These are phyloP conservation scores for Hypoxylon sp. DNA, from an alignment of 2,329 filamentous ascomycete genomes.

Conservation along the genomic window DNA sequence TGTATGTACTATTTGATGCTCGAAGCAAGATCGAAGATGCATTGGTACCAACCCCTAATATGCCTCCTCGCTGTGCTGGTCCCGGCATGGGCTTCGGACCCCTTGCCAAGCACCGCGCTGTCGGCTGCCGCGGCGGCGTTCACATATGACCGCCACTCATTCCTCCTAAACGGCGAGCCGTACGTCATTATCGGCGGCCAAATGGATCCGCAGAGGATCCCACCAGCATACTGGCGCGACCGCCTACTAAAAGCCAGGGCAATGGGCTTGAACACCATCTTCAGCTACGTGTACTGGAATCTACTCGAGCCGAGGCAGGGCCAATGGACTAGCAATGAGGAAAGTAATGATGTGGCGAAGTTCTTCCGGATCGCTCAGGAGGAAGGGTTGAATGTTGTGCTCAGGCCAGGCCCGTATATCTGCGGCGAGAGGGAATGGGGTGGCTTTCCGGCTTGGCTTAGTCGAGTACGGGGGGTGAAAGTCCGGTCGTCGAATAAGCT, in stretches of 20 bases:
- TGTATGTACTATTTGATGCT: background rate
- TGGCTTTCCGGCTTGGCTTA: conserved; percentile 64
- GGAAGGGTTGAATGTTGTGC: conserved; percentile 61
- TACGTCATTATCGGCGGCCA: conserved; percentile 64
- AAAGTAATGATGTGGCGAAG: conserved; percentile 63
- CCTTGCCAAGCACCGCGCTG: conserved; percentile 20
- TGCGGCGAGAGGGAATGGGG: conserved; percentile 67
- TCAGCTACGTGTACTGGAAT: conserved; percentile 68
- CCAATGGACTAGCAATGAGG: conserved; percentile 55
- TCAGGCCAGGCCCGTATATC: conserved; percentile 64
- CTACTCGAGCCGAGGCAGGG: conserved; percentile 60
- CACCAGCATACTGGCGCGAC: conserved; percentile 62
- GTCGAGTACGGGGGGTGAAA: conserved; percentile 57
- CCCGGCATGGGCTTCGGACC: conserved; percentile 14
- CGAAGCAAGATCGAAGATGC: conserved; percentile 22
- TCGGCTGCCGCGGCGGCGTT: conserved; percentile 50
- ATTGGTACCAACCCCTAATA: conserved; percentile 12
- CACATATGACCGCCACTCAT: conserved; percentile 58
- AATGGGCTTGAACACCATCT: conserved; percentile 66
- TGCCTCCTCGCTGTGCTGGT: conserved; percentile 10
- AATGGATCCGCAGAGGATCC: conserved; percentile 66
- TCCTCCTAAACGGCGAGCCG: conserved; percentile 59
- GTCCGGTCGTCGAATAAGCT: conserved; percentile 59
- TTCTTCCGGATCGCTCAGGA: conserved; percentile 65
- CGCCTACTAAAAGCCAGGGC: conserved; percentile 61